phyloP scores from a whole-genome alignment of 192 early-diverging fungal species.

The Backusella luteola region DNA sequence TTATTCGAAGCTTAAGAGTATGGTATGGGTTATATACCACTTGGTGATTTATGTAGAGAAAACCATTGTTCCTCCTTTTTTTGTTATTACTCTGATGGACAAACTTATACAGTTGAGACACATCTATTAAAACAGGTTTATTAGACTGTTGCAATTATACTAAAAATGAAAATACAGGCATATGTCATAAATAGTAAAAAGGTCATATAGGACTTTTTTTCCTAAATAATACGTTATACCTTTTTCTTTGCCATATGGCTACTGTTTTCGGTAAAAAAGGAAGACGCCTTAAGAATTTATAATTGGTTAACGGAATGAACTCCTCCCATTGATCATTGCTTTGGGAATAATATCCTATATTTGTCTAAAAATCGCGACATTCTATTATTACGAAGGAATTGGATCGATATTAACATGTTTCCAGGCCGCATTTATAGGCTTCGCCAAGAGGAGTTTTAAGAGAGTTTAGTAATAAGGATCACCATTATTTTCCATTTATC shows the following conservation, averaged over 20 bases:
- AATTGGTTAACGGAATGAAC: background rate
- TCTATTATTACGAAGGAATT: background rate
- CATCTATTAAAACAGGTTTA: background rate
- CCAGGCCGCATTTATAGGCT: background rate
- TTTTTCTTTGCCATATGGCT: background rate
- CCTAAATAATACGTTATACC: background rate
- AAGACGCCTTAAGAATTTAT: background rate
- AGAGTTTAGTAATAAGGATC: background rate
- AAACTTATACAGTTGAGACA: background rate
- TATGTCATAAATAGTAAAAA: background rate
- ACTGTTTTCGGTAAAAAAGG: background rate
- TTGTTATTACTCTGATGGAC: background rate
- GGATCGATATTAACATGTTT: background rate
- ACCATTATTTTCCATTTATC: background rate
- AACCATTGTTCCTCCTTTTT: background rate
- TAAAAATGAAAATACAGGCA: background rate
- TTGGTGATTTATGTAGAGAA: background rate
- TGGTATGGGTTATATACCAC: background rate
- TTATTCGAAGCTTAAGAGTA: no score
- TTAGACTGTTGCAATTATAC: background rate
- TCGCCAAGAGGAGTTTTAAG: background rate
- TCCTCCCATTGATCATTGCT: background rate
- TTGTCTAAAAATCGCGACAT: background rate
- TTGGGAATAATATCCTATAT: background rate
- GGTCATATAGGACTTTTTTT: background rate